Conservation (phyloP, 768 basidiomycete genomes). For the Tricholomella constricta region DNA sequence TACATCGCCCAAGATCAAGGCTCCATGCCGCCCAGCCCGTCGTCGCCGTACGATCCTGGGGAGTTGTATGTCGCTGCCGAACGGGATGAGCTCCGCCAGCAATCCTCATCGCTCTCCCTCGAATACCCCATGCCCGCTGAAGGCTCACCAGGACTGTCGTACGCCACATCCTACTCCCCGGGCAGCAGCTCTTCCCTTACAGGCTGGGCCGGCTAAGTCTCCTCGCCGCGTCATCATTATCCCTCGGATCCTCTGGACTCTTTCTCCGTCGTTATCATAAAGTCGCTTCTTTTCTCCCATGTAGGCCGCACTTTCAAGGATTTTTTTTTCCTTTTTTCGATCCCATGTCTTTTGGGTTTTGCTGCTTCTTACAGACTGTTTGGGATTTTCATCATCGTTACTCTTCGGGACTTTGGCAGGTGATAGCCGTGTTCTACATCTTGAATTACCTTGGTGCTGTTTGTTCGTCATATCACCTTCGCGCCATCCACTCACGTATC, state of each 20-base stretch:
- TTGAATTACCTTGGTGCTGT: not conserved
- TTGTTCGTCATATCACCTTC: not conserved
- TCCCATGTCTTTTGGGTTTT: not conserved
- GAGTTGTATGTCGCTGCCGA: slow-evolving; percentile 15
- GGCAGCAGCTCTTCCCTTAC: slow-evolving; percentile 43
- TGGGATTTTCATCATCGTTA: not conserved
- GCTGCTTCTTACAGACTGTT: not conserved
- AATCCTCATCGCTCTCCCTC: slow-evolving; percentile 10
- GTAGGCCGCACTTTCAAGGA: not conserved
- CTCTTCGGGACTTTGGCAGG: not conserved
- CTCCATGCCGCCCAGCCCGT: slow-evolving; percentile 18
- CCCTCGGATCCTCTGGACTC: not conserved
- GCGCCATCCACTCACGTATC: not conserved
- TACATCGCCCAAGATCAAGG: slow-evolving; percentile 15
- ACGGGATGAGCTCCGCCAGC: slow-evolving; percentile 10
- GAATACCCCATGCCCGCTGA: slow-evolving; percentile 6
- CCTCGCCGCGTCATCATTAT: slow-evolving; percentile 12
- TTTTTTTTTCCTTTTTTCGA: not conserved
- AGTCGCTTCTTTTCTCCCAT: not conserved
- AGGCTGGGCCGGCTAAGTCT: slow-evolving; percentile 48
- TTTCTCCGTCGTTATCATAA: not conserved
- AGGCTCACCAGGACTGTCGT: slow-evolving; percentile 15
- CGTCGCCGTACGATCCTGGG: slow-evolving; percentile 17
- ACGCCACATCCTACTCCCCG: slow-evolving; percentile 26
- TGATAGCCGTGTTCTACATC: not conserved